Conservation (phyloP, 2,329 filamentous ascomycete genomes). For the Neonectria neomacrospora region DNA sequence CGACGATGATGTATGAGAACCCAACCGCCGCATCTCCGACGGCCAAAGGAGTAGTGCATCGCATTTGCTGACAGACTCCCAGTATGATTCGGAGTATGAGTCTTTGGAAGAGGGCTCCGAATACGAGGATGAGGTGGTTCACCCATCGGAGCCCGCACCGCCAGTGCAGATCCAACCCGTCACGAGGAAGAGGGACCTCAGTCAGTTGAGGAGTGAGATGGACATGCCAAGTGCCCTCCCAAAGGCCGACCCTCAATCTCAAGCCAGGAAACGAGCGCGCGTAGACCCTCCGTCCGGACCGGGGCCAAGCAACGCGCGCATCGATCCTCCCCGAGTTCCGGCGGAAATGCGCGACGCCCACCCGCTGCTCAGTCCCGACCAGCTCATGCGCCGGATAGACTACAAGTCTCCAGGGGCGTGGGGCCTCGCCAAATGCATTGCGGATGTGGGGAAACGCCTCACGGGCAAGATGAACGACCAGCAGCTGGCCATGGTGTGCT, state of each 20-base stretch:
- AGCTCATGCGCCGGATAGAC: constrained; percentile 30
- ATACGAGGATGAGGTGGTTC: constrained; percentile 15
- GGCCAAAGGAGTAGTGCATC: neutral
- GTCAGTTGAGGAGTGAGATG: constrained; percentile 26
- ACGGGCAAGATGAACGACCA: constrained; percentile 27
- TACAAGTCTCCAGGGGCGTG: constrained; percentile 8
- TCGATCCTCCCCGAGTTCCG: neutral
- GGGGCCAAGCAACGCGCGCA: neutral
- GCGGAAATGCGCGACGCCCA: neutral
- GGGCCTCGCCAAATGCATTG: constrained; percentile 28
- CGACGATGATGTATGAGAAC: constrained; percentile 32
- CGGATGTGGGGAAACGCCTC: constrained; percentile 35
- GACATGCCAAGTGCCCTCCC: constrained; percentile 24
- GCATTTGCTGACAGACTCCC: neutral
- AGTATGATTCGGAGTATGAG: constrained; percentile 30
- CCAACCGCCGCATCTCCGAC: neutral
- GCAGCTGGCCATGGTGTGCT: constrained; percentile 35
- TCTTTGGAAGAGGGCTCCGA: constrained; percentile 7
- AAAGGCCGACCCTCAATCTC: constrained; percentile 17
- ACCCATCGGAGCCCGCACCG: neutral
- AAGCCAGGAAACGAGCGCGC: constrained; percentile 31
- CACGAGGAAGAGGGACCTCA: constrained; percentile 30
- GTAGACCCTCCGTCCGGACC: constrained; percentile 14
- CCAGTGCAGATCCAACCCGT: constrained; percentile 8
- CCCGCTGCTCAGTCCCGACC: constrained; percentile 18